Percentiles rank a stretch among this genome's conserved stretches.
Conservation (phyloP, 495 filamentous ascomycete species). For the Parathielavia appendiculata region DNA sequence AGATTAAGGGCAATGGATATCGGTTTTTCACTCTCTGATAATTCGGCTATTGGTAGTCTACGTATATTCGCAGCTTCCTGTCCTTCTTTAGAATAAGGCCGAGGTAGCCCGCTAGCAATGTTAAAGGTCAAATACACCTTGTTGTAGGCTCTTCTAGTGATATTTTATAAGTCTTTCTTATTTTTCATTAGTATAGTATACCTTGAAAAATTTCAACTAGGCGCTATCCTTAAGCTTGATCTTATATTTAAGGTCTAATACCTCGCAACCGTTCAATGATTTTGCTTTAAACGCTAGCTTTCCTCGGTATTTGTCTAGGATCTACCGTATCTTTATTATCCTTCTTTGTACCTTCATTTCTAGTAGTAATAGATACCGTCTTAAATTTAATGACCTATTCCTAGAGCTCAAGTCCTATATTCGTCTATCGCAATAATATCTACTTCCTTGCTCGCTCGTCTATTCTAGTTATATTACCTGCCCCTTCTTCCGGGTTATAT, state of each 20-base stretch:
- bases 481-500: neutral
- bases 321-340: neutral
- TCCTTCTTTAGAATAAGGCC: no score
- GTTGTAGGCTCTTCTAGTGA: no score
- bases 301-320: neutral
- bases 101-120: no score
- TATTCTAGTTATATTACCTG: neutral
- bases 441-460: no score
- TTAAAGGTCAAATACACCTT: no score
- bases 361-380: neutral
- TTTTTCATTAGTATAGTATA: neutral
- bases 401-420: neutral
- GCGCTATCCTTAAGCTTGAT: slow-evolving; percentile 2
- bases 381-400: neutral
- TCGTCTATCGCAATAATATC: neutral
- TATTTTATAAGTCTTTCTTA: no score
- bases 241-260: neutral
- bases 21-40: no score
- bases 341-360: neutral
- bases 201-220: neutral
- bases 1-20: slow-evolving; percentile 9
- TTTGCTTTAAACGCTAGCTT: neutral
- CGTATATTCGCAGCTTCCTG: no score
- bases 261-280: neutral
- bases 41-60: no score